Evolutionary conservation across 2,329 filamentous ascomycete species (phyloP).

Genomic region (Epichloe glyceriae): DNA sequence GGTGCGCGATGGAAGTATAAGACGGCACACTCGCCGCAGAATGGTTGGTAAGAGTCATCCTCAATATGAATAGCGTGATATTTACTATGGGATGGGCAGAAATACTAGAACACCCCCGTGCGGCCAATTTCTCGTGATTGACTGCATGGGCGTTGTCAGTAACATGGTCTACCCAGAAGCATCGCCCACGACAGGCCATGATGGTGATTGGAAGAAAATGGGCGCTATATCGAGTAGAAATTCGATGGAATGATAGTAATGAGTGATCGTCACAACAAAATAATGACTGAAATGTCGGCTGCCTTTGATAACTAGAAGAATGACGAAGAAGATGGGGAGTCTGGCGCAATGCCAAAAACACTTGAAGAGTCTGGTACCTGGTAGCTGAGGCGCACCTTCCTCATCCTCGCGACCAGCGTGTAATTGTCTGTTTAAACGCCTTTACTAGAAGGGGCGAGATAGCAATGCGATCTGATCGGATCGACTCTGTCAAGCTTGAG

Average conservation of each 20-base stretch:
- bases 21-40: slow-evolving; percentile 22
- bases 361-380: neutral
- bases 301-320: neutral
- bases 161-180: slow-evolving; percentile 8
- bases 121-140: slow-evolving; percentile 10
- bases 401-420: neutral
- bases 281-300: neutral
- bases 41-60: slow-evolving; percentile 12
- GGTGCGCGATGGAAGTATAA: slow-evolving; percentile 13
- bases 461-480: too few species aligned
- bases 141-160: slow-evolving; percentile 3
- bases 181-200: slow-evolving; percentile 14
- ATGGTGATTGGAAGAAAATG: neutral
- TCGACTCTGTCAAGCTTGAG: too few species aligned
- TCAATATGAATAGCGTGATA: slow-evolving; percentile 16
- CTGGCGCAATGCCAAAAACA: neutral
- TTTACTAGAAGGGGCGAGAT: neutral
- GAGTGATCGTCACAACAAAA: neutral
- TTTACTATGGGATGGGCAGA: slow-evolving; percentile 16
- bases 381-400: neutral
- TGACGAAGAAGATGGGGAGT: neutral
- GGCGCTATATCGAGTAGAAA: neutral
- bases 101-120: slow-evolving; percentile 15
- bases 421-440: neutral
- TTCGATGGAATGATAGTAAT: neutral